Conservation (phyloP, 2,329 filamentous ascomycete species). For the Pyricularia sp. region DNA sequence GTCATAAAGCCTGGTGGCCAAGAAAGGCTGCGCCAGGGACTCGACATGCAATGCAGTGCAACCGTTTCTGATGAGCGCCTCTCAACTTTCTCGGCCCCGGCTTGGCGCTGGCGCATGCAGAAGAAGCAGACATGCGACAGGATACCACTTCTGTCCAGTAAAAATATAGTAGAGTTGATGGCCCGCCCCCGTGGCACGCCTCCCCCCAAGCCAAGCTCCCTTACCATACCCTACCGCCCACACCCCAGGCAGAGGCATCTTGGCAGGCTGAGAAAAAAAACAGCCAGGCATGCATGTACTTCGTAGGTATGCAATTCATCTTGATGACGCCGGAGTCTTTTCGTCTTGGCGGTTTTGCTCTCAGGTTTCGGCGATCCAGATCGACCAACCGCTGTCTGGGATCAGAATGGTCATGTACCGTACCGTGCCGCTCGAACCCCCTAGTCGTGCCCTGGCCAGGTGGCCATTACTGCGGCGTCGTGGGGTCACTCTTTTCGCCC, state of each 20-base stretch:
- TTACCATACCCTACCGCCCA: background rate
- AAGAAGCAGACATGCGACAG: background rate
- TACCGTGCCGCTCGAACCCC: background rate
- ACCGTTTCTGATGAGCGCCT: background rate
- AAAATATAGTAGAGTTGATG: background rate
- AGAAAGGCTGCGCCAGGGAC: background rate
- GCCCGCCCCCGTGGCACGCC: background rate
- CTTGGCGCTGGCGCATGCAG: background rate
- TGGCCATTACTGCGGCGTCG: background rate
- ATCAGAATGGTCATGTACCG: background rate
- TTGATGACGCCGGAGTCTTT: background rate
- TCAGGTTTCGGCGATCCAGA: constrained; percentile 1
- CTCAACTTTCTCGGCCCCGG: background rate
- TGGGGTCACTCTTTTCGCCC: background rate
- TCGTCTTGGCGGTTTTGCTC: background rate
- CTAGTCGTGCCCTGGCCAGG: background rate
- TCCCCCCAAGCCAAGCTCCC: background rate
- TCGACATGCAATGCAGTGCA: background rate
- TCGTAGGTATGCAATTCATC: background rate
- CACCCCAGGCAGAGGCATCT: background rate
- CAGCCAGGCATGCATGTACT: background rate
- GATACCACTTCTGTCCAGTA: background rate
- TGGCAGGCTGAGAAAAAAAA: background rate
- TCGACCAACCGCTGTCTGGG: background rate
- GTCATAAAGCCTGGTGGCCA: background rate